Evolutionary conservation across 75 land plant genomes (phyloP), one percentile per base, ranked within the genome.

Genomic region (Cunninghamia lanceolata): DNA sequence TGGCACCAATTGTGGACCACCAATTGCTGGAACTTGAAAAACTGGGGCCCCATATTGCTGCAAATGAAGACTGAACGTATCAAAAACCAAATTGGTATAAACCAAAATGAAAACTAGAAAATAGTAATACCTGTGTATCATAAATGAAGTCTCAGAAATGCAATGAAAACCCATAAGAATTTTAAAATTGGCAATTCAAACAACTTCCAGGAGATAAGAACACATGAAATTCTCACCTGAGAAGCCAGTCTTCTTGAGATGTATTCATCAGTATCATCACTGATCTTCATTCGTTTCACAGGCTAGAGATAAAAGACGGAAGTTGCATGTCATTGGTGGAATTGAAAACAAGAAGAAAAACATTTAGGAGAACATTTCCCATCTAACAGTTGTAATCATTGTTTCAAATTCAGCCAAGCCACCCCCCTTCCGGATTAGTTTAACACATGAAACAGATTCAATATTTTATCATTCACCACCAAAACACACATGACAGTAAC

Each of bases 1-100:
- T 80, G 46, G 50, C 50, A 80, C 50, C 82, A 80, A 80, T 38
- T 19, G 25, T 80, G 82, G 47, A 19, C 82, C 82, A 80, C n/a
- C 13, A 40, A 80, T 45, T 80, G 82, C 45, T 80, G 82, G 82
- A 80, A n/a, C 82, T 42, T 45, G 82, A n/a, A 80, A 80, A 43
- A 25, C 45, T 43, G 47, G 82, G 21, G 50, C 82, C 40, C 47
- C 82, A 43, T n/a, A 42, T 80, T 80, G 82, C 82, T 80, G 50
- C 46, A 80, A 80, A 45, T 17, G 25, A 79, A 25, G 30, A 43
- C 47, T 1, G 25, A 21, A 39, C 10, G 9, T 28, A 43, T 80
- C n/a, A 77, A 77, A 77, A 77, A 13, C 10, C 43, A 77, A 39
- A 19, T 39, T 38, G 80, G 4, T 77, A 40, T 32, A 11, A n/a